phyloP scores from a whole-genome alignment of 441 rosid species.

The Arabidopsis hybrid region DNA sequence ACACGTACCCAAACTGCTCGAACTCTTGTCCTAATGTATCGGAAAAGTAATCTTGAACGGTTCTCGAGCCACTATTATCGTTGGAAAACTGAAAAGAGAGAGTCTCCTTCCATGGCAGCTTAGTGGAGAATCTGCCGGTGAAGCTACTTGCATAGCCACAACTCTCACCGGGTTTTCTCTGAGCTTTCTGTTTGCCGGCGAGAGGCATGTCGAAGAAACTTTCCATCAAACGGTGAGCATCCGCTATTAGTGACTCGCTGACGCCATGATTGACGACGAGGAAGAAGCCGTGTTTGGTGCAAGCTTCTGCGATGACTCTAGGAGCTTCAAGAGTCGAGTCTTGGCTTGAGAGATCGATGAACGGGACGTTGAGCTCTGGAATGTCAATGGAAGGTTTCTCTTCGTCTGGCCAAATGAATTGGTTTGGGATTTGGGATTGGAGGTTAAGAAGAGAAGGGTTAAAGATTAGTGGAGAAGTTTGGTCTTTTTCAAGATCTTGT shows the following conservation, averaged over 20 bases:
- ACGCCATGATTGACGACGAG: slow-evolving; percentile 75
- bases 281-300: slow-evolving; percentile 73
- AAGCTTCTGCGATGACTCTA: slow-evolving; percentile 55
- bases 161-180: slow-evolving; percentile 50
- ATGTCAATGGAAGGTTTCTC: slow-evolving; percentile 50
- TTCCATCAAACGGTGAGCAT: slow-evolving; percentile 55
- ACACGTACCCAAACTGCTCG: slow-evolving; percentile 59
- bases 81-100: slow-evolving; percentile 56
- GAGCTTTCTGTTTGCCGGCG: slow-evolving; percentile 50
- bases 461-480: slow-evolving; percentile 37
- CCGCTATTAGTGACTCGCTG: slow-evolving; percentile 51
- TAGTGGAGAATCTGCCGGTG: slow-evolving; percentile 65
- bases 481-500: slow-evolving; percentile 32
- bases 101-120: slow-evolving; percentile 89
- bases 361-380: slow-evolving; percentile 65
- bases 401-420: slow-evolving; percentile 68
- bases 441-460: slow-evolving; percentile 44
- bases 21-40: slow-evolving; percentile 62
- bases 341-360: slow-evolving; percentile 61
- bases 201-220: slow-evolving; percentile 60
- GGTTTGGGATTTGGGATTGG: slow-evolving; percentile 53
- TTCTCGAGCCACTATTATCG: slow-evolving; percentile 28
- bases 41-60: slow-evolving; percentile 59
- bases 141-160: slow-evolving; percentile 71
- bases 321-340: slow-evolving; percentile 48